A percentile compares a stretch with the other conserved stretches of the same genome.
Evolutionary conservation across 2,329 filamentous ascomycete genomes (phyloP).

Genomic region (Microthyrium microscopicum): DNA sequence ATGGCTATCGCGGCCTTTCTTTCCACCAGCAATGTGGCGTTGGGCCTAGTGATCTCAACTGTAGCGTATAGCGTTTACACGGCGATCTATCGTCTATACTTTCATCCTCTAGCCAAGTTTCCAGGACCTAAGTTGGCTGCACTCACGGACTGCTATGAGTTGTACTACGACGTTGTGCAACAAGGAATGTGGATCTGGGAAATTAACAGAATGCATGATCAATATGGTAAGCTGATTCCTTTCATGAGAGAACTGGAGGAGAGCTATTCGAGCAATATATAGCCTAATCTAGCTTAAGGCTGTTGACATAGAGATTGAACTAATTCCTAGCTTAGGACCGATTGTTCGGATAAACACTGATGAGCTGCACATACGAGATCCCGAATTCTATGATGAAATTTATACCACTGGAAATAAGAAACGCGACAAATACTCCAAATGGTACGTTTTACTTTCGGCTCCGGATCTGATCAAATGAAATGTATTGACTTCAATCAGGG

Average conservation of each 20-base stretch:
- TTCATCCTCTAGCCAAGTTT: conserved; percentile 6
- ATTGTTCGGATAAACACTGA: conserved; percentile 13
- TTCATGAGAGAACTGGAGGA: too few relatives aligned
- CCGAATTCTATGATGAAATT: conserved; percentile 17
- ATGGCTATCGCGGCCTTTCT: too few relatives aligned
- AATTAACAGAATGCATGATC: conserved; percentile 5
- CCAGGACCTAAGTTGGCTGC: conserved; percentile 7
- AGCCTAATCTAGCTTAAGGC: too few relatives aligned
- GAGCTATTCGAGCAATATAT: too few relatives aligned
- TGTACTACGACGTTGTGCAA: conserved; percentile 6
- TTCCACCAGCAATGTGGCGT: too few relatives aligned
- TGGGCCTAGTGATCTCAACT: too few relatives aligned
- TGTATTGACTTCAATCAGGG: too few relatives aligned
- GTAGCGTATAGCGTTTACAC: too few relatives aligned
- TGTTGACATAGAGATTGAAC: neutral
- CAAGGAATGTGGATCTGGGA: conserved; percentile 4
- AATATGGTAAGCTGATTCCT: conserved; percentile 8
- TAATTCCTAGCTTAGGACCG: conserved; percentile 10
- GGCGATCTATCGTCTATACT: conserved; percentile 7
- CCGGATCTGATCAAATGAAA: conserved; percentile 1
- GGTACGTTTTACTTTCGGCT: conserved; percentile 6
- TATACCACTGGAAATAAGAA: conserved; percentile 15
- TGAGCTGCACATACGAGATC: conserved; percentile 14
- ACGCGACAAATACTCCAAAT: conserved; percentile 11
- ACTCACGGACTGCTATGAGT: conserved; percentile 7